A percentile compares a stretch with the other conserved stretches of the same genome.
Evolutionary conservation across 768 basidiomycete species (phyloP).

Genomic region (Tylopilus subfusipes): DNA sequence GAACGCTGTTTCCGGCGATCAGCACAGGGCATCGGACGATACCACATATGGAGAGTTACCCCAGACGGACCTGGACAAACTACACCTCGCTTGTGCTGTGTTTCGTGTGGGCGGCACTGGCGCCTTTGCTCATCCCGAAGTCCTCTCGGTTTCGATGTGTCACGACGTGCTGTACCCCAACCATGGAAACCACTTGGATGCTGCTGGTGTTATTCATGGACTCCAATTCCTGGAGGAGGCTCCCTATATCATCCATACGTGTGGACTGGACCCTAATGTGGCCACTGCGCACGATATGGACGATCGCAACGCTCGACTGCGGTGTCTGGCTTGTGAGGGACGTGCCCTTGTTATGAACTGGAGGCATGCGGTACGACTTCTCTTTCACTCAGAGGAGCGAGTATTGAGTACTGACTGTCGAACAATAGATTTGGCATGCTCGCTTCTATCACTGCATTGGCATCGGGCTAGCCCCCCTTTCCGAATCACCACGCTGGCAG

Average conservation of each 20-base stretch:
- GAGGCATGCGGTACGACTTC: slow-evolving; percentile 8
- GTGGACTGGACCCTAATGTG: slow-evolving; percentile 11
- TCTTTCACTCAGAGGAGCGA: not conserved
- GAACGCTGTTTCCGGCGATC: not conserved
- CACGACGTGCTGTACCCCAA: not conserved
- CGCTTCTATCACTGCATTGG: slow-evolving; percentile 3
- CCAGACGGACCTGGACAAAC: not conserved
- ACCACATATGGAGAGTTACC: not conserved
- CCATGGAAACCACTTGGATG: not conserved
- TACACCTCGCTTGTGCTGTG: slow-evolving; percentile 10
- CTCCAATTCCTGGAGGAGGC: slow-evolving; percentile 11
- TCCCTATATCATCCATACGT: slow-evolving; percentile 7
- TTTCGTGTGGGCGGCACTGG: not conserved
- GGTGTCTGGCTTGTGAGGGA: slow-evolving; percentile 5
- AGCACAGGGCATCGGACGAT: not conserved
- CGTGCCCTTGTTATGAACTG: slow-evolving; percentile 5
- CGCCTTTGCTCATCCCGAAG: not conserved
- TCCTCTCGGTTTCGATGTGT: not conserved
- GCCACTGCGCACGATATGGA: slow-evolving; percentile 12
- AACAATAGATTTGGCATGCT: slow-evolving; percentile 12
- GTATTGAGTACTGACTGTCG: not conserved
- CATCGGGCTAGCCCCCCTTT: not conserved
- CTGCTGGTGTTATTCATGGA: not conserved
- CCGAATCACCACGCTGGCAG: slow-evolving; percentile 7
- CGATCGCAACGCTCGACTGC: slow-evolving; percentile 11